Percentiles rank a stretch among this genome's conserved stretches.
Evolutionary conservation across 768 basidiomycete genomes (phyloP).

Genomic region (Russula virescens): DNA sequence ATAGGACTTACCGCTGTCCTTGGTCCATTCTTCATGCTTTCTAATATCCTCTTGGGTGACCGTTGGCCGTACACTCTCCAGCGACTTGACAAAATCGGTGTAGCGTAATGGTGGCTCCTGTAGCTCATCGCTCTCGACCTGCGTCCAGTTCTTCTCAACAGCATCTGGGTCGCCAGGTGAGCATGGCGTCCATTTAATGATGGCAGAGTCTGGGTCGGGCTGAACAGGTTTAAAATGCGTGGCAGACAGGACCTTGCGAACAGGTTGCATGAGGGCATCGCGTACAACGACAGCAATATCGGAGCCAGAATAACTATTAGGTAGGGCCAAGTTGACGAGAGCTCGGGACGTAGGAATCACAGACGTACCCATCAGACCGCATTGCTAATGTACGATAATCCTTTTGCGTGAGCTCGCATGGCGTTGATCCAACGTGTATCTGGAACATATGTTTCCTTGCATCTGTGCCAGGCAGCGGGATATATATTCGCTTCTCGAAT

Average conservation of each 20-base stretch:
- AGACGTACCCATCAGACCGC: slow-evolving; percentile 73
- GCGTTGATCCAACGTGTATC: slow-evolving; percentile 90
- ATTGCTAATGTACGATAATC: slow-evolving; percentile 82
- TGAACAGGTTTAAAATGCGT: slow-evolving; percentile 82
- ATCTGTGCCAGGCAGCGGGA: slow-evolving; percentile 90
- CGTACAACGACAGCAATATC: slow-evolving; percentile 93
- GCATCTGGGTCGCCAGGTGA: slow-evolving; percentile 88
- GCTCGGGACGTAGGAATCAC: not conserved
- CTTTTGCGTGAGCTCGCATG: slow-evolving; percentile 69
- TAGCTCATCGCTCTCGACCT: slow-evolving; percentile 80
- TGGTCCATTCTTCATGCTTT: slow-evolving; percentile 79
- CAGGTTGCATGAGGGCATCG: slow-evolving; percentile 97
- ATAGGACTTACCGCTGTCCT: slow-evolving; percentile 59
- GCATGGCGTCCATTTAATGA: slow-evolving; percentile 84
- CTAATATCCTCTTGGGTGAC: slow-evolving; percentile 86
- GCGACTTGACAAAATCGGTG: slow-evolving; percentile 75
- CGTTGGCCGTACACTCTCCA: slow-evolving; percentile 77
- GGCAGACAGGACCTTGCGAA: slow-evolving; percentile 90
- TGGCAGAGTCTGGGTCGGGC: slow-evolving; percentile 28
- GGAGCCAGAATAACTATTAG: slow-evolving; percentile 77
- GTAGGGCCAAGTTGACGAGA: not conserved
- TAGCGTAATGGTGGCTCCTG: slow-evolving; percentile 80
- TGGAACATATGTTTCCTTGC: slow-evolving; percentile 95
- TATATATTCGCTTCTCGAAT: slow-evolving; percentile 98
- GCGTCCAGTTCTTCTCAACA: slow-evolving; percentile 84